Evolutionary conservation across 345 rosid genomes (phyloP).

Genomic region (Eutrema japonicum): DNA sequence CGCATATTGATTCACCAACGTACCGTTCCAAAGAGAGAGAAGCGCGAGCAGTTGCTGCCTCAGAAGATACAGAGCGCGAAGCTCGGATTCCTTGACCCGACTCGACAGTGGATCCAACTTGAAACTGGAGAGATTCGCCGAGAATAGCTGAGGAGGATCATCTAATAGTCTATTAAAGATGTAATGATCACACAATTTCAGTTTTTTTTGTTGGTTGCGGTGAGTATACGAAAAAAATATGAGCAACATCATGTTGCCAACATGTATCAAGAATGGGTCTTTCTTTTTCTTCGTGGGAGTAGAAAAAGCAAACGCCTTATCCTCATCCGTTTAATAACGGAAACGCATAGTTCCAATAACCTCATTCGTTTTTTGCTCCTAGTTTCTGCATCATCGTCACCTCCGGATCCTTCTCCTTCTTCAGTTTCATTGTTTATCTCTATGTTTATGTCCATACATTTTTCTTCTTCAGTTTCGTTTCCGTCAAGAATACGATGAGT

Average conservation of each 20-base stretch:
- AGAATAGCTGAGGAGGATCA: constrained; percentile 54
- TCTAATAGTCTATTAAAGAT: too few relatives aligned
- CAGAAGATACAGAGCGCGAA: constrained; percentile 70
- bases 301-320: neutral
- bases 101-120: constrained; percentile 48
- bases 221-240: too few relatives aligned
- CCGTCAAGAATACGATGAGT: neutral
- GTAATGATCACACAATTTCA: too few relatives aligned
- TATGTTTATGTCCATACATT: neutral
- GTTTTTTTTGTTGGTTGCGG: too few relatives aligned
- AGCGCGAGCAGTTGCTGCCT: constrained; percentile 62
- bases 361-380: neutral
- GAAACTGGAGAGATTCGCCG: constrained; percentile 43
- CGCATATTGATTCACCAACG: too few relatives aligned
- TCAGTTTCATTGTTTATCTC: neutral
- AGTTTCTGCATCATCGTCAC: neutral
- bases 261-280: neutral
- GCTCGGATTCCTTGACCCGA: constrained; percentile 68
- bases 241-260: too few relatives aligned
- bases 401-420: neutral
- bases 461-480: neutral
- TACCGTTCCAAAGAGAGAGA: too few relatives aligned
- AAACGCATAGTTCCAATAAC: neutral
- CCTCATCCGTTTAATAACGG: neutral
- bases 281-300: neutral